Evolutionary conservation across 345 rosid genomes (phyloP).

Genomic region (Diplotaxis tenuifolia): DNA sequence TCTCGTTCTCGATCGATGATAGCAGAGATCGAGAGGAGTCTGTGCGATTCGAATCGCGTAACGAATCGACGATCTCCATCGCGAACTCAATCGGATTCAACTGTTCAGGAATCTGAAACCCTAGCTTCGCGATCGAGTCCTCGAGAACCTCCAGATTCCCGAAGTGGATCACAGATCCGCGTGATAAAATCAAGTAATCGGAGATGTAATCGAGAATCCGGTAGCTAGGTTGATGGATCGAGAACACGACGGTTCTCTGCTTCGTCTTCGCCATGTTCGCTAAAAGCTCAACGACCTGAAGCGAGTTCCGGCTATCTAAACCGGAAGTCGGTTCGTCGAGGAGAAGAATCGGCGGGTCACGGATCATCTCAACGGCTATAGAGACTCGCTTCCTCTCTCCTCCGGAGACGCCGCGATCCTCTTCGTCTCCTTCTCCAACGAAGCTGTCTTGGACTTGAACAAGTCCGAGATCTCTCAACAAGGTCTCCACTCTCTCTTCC

Average conservation of each 20-base stretch:
- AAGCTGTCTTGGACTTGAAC: conserved; percentile 58
- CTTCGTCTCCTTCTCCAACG: conserved; percentile 67
- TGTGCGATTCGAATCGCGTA: conserved; percentile 39
- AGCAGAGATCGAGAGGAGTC: not conserved
- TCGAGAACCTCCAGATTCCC: conserved; percentile 66
- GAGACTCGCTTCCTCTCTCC: conserved; percentile 87
- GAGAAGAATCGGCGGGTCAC: conserved; percentile 70
- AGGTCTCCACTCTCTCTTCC: conserved; percentile 62
- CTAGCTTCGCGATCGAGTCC: conserved; percentile 53
- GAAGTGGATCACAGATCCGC: conserved; percentile 49
- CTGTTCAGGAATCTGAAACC: conserved; percentile 67
- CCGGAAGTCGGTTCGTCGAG: conserved; percentile 96
- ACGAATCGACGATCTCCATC: conserved; percentile 65
- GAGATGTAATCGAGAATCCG: conserved; percentile 71
- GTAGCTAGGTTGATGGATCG: conserved; percentile 74
- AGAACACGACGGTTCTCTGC: conserved; percentile 58
- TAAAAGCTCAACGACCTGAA: conserved; percentile 77
- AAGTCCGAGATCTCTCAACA: conserved; percentile 57
- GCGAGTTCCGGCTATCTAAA: conserved; percentile 75
- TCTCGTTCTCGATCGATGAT: conserved; percentile 27
- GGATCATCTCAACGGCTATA: conserved; percentile 79
- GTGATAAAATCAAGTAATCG: conserved; percentile 56
- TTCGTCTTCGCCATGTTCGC: conserved; percentile 64
- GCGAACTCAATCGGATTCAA: conserved; percentile 73
- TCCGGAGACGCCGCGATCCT: conserved; percentile 73